Evolutionary conservation across 2,329 filamentous ascomycete species (phyloP).

Genomic region (Colletotrichum spaethianum): DNA sequence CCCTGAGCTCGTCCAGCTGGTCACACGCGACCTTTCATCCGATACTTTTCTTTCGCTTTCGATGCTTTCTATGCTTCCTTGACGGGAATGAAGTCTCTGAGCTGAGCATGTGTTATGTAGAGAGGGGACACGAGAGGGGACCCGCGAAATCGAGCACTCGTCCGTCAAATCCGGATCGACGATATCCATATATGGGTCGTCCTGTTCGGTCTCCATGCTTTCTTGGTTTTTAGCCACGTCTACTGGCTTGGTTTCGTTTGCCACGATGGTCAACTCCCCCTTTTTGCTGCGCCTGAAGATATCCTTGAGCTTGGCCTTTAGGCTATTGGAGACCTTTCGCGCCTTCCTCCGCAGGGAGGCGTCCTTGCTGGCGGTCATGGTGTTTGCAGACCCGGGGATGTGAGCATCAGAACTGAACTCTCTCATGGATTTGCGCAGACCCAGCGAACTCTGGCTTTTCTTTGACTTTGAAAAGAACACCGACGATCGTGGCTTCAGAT

Average conservation of each 20-base stretch:
- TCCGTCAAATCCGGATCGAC: slow-evolving; percentile 54
- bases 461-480: slow-evolving; percentile 58
- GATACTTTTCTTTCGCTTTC: slow-evolving; percentile 55
- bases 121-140: slow-evolving; percentile 64
- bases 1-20: slow-evolving; percentile 80
- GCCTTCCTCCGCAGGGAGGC: slow-evolving; percentile 64
- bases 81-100: slow-evolving; percentile 64
- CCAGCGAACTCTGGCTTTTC: slow-evolving; percentile 50
- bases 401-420: slow-evolving; percentile 50
- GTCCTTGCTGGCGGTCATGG: slow-evolving; percentile 15
- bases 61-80: slow-evolving; percentile 69
- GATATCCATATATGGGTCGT: slow-evolving; percentile 51
- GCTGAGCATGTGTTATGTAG: slow-evolving; percentile 62
- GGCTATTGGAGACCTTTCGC: slow-evolving; percentile 72
- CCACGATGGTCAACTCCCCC: slow-evolving; percentile 57
- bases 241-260: slow-evolving; percentile 66
- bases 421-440: slow-evolving; percentile 63
- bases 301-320: slow-evolving; percentile 73
- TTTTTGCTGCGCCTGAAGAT: slow-evolving; percentile 64
- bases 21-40: slow-evolving; percentile 75
- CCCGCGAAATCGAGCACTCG: slow-evolving; percentile 62
- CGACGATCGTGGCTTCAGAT: slow-evolving; percentile 59
- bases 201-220: slow-evolving; percentile 20
- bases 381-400: slow-evolving; percentile 44
- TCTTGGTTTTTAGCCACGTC: background rate